Base-by-base conservation (phyloP, 768 basidiomycete genomes). In the Rhizopogon rudus region DNA sequence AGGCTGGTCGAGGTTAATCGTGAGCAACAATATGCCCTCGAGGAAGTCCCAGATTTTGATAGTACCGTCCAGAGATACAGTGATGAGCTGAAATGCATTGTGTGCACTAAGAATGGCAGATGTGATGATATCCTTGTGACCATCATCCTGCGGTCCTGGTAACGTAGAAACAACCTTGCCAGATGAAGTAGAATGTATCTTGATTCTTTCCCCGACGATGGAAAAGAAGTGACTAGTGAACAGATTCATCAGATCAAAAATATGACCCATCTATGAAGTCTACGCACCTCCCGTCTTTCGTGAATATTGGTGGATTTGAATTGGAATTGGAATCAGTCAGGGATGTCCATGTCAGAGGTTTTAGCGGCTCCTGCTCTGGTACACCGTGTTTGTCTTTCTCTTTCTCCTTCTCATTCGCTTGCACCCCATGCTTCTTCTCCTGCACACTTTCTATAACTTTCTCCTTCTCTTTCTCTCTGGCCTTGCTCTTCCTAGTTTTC, bases 11-110 rank as follows among this genome's bases (percentile, higher is more conserved):
- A 93, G 64, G 54, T 82, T 77, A 58, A 97, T 80, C 2, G 86
- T 90, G 57, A 85, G 83, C 56, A 98, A 74, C 10, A 97, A 72
- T 7, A 78, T 75, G 5, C 86, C 93, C 56, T 97, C 94, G 39
- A 95, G 73, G 69, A 89, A 95, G 72, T 98, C 93, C 97, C 97
- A 99, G 25, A 97, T 73, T 67, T 90, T 82, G 58, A 98, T 71
- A 37, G 78, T 79, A n/a, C 94, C 96, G 61, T 93, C 88, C 56
- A 85, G 63, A 7, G 91, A 91, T 46, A 84, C 86, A 10, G 93
- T 93, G 60, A 98, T 83, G 59, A 99, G 71, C 68, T 98, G 97
- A 60, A 93, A 90, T 25, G 84, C 77, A 71, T 97, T 98, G 58
- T 85, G 79, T 13, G 97, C 93, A 66, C 84, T 88, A 53, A 98